Base-by-base conservation (phyloP, 805 yeast species). In the Starmerella scarabaei region DNA sequence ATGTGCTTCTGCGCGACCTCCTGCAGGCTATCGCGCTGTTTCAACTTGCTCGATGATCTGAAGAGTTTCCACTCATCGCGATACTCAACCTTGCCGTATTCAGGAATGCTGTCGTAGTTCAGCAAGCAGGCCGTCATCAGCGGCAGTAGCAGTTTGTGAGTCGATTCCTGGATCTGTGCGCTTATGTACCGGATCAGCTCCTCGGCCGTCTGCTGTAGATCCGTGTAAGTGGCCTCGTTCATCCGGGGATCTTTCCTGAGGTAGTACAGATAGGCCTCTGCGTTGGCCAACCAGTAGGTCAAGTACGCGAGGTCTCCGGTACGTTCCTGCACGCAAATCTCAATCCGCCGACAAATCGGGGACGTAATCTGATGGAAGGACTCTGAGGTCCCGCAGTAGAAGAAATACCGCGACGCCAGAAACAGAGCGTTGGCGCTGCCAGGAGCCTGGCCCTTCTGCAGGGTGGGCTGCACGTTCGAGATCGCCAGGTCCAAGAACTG, bases 201-300 rank as follows among this genome's bases (percentile, higher is more conserved):
- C 9, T 37, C 38, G 2, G 50, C 16, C 2, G 40, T 29, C 6
- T 36, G 43, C 36, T 44, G 52, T 15, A 53, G 21, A 9, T 42
- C 46, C 7, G 24, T 14, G 35, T 56, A 31, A 16, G 65, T 56
- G 17, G 55, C 59, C 16, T 37, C 47, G 11, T 41, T 38, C 30
- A 63, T 59, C 5, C 27, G 5, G 0, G 62, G 59, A 53, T 80
- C 91, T 45, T 80, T 74, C 32, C 73, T 64, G 26, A 88, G 55
- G 58, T 83, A 88, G 57, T 80, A 88, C 53, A 79, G 77, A 37
- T 88, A 61, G 49, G 81, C 76, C 43, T 81, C 80, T 33, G 80
- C 56, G 20, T 80, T 78, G 4, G 94, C 76, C 28, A 91, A 69
- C 97, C 97, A 91, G 57, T 84, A 88, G 37, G 93, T 78, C 45